Conservation (phyloP, 176 grass and related monocot species). For the Poa pratensis region DNA sequence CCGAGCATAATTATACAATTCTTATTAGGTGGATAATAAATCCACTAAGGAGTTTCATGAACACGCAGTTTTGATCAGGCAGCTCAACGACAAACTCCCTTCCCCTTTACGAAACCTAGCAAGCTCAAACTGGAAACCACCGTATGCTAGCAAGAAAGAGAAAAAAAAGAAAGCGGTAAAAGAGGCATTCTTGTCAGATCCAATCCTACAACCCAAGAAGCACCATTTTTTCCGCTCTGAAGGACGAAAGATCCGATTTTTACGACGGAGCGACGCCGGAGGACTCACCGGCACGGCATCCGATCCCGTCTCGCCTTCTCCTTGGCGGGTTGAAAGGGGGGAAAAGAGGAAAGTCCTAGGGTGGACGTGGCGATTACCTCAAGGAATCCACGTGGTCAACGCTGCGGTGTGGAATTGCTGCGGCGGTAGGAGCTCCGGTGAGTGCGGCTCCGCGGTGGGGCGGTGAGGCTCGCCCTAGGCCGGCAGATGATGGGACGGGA, state of each 20-base stretch:
- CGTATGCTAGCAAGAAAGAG: not conserved
- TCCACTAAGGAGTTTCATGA: not conserved
- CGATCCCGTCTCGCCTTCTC: not conserved
- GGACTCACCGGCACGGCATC: not conserved
- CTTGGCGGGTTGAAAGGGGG: not conserved
- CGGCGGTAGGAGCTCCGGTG: constrained; percentile 14
- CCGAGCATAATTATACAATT: not conserved
- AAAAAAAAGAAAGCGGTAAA: not conserved
- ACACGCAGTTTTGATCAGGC: not conserved
- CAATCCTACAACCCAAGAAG: constrained; percentile 15
- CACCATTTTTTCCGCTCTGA: not conserved
- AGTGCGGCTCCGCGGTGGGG: not conserved
- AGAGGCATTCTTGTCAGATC: not conserved
- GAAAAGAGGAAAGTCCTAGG: not conserved
- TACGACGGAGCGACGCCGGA: not conserved
- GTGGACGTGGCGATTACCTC: constrained; percentile 14
- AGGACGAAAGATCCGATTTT: constrained; percentile 7
- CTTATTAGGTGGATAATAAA: not conserved
- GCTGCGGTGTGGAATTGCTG: not conserved
- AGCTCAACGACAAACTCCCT: not conserved
- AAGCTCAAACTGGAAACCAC: not conserved
- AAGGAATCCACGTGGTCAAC: not conserved
- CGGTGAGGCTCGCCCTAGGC: not conserved
- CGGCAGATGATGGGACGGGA: not conserved
- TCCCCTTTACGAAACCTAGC: not conserved